Base-by-base conservation (phyloP, 2,329 filamentous ascomycete species). In the Talaromyces islandicus region DNA sequence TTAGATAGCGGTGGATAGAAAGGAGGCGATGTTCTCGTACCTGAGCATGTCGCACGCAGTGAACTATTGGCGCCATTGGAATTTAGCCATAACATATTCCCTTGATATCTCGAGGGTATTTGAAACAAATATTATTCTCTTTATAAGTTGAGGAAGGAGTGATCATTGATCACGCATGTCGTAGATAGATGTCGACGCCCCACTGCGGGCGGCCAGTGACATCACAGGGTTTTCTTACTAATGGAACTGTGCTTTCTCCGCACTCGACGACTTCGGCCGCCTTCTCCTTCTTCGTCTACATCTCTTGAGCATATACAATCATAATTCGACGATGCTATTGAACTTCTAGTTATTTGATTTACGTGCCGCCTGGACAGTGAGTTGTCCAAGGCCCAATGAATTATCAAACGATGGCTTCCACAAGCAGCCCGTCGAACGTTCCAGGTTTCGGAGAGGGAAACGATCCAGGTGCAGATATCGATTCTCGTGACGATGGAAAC, bases 401-500 rank as follows among this genome's bases (percentile, higher is more conserved):
- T 63, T 75, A 75, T 56, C 71, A 73, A 63, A 67, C 73, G 59
- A 68, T 62, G 53, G 52, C 56, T 41, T 41, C 57, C 35, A 21
- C 53, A 48, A 46, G 30, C 43, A 35, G 46, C 29, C 25, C 30
- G 27, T 21, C 57, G 30, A 50, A 41, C 43, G 51, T 51, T 64
- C 60, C 53, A 51, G 60, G 60, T 30, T 19, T 50, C 58, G 11
- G 52, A 32, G 35, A 24, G 46, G 17, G 52, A 12, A 9, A 57
- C 52, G n/a, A 29, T 56, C 9, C 19, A 46, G 32, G 46, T 48
- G 32, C 50, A 38, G 53, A 53, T 50, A 62, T 19, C 58, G 61
- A 10, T 62, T 60, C 5, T 41, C 55, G 17, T 57, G 14, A 41
- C 12, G 54, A 56, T 29, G 52, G 43, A 1, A 24, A 27, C 14